Base-by-base conservation (phyloP, 176 grass and related monocot genomes). In the Oryza australiensis region DNA sequence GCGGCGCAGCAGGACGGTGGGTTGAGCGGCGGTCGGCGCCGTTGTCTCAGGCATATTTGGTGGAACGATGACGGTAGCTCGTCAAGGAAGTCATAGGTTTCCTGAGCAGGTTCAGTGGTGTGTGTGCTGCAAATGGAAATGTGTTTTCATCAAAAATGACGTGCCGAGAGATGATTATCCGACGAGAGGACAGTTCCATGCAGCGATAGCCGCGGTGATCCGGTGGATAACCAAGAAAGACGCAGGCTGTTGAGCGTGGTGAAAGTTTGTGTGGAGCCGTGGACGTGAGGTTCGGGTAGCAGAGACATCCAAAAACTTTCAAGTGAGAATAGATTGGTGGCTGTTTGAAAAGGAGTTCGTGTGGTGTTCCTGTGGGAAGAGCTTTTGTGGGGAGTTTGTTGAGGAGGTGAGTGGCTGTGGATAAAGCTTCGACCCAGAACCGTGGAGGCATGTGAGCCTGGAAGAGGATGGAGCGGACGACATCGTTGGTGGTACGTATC, bases 311-410 rank as follows among this genome's bases (percentile, higher is more conserved):
- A 0, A 67, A 67, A 18, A n/a, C 3, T 3, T 0, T 15, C 2
- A 67, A 3, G 15, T 67, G 15, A 0, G 65, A 10, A 0, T 67
- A 67, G 7, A 10, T n/a, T 14, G 30, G 30, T 20, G 5, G 0
- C 3, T 8, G 20, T 0, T 1, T 2, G 2, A 2, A 20, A 0
- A 34, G 2, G 8, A 29, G 14, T 3, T 16, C 18, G 2, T 9
- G 33, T 0, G 29, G 65, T 2, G 5, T 34, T 3, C 7, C 0
- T 1, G 7, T 3, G 0, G 15, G 4, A 18, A 35, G 7, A 8
- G 65, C 9, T 22, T 18, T 35, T 1, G 65, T 67, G 2, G 16
- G 65, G 16, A 26, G 59, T 12, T 0, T 62, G 3, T 62, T 62
- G 22, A 62, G 59, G 3, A 62, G 0, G 12, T 62, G n/a, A n/a